Percentiles rank a stretch among this genome's conserved stretches.
These are phyloP conservation scores for Elymus sibiricus DNA, from an alignment of 176 grass and related monocot species.

Conservation along the genomic window DNA sequence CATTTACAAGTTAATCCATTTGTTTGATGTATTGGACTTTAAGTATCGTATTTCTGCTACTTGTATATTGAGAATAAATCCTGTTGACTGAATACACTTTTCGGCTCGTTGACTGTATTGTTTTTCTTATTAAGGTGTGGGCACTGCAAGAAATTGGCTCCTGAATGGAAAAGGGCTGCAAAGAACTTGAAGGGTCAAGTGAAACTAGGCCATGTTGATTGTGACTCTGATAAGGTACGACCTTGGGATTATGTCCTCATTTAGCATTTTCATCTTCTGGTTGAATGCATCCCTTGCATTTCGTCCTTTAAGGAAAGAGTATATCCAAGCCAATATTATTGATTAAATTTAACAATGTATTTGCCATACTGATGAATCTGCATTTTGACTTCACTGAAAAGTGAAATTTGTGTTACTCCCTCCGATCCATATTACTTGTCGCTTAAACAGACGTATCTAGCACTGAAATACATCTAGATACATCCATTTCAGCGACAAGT, in stretches of 20 bases:
- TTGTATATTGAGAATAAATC: neutral
- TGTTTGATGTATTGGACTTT: neutral
- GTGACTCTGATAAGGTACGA: slow-evolving; percentile 87
- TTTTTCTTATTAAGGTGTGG: slow-evolving; percentile 67
- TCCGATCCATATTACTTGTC: no score
- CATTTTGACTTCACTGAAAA: neutral
- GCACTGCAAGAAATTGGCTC: slow-evolving; percentile 98
- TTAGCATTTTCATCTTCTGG: neutral
- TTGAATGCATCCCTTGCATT: neutral
- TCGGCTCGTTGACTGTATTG: slow-evolving; percentile 17
- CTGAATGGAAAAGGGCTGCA: slow-evolving; percentile 96
- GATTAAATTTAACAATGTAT: neutral
- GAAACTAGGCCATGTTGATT: slow-evolving; percentile 96
- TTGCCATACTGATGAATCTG: neutral
- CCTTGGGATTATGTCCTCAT: slow-evolving; percentile 5
- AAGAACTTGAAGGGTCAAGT: slow-evolving; percentile 97
- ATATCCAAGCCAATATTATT: neutral
- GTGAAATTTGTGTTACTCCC: no score
- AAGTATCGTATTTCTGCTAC: neutral
- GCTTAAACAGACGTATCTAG: no score
- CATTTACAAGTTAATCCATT: neutral
- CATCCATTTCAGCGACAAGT: no score
- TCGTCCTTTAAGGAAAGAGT: neutral
- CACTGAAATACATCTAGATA: no score
- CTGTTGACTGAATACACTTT: slow-evolving; percentile 12